Conservation (phyloP, 768 basidiomycete genomes). For the Xerocomellus amylosporus region DNA sequence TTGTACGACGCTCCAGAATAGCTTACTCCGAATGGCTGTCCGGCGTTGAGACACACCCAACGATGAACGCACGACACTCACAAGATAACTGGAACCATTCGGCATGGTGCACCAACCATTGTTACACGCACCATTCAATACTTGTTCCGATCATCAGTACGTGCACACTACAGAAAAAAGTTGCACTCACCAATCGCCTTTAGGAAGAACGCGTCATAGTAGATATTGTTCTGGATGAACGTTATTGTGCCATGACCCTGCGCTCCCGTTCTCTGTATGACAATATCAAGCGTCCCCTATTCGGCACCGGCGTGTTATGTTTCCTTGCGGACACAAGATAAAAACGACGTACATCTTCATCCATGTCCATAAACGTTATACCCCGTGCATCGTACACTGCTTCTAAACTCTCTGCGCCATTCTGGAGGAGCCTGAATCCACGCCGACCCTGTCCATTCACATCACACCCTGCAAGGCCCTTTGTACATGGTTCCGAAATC, state of each 20-base stretch:
- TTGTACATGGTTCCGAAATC: constrained; percentile 59
- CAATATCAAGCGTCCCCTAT: constrained; percentile 88
- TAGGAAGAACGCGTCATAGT: constrained; percentile 97
- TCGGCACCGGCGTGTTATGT: background rate
- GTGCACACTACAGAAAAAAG: background rate
- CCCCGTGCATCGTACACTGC: constrained; percentile 74
- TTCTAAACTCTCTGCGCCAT: constrained; percentile 60
- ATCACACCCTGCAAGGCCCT: constrained; percentile 57
- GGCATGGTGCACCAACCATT: constrained; percentile 71
- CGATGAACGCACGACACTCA: constrained; percentile 38
- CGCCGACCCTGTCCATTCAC: constrained; percentile 50
- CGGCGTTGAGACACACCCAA: constrained; percentile 3
- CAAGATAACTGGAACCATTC: constrained; percentile 71
- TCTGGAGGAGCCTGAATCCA: constrained; percentile 57
- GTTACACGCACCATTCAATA: constrained; percentile 89
- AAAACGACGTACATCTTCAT: constrained; percentile 78
- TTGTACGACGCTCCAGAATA: constrained; percentile 96
- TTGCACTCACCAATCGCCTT: constrained; percentile 79
- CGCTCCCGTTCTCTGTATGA: constrained; percentile 79
- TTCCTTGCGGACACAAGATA: background rate
- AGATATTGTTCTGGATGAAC: constrained; percentile 96
- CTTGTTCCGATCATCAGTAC: constrained; percentile 37
- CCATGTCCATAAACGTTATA: constrained; percentile 83
- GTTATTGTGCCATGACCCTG: constrained; percentile 60
- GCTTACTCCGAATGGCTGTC: constrained; percentile 88